A percentile compares a stretch with the other conserved stretches of the same genome.
phyloP scores from a whole-genome alignment of 2,329 filamentous ascomycete genomes.

The Neurospora crassa region DNA sequence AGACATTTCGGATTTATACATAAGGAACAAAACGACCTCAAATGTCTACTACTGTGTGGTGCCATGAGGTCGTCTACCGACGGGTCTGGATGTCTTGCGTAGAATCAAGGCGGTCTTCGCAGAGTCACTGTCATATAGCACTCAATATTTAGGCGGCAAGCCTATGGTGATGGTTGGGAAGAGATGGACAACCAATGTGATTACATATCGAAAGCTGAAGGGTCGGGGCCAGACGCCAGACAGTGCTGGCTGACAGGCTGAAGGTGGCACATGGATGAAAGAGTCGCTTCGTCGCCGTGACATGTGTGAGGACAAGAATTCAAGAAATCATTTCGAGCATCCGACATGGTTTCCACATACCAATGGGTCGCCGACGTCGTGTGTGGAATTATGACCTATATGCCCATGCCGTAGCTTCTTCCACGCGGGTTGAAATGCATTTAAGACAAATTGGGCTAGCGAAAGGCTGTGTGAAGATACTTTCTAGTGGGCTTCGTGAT shows the following conservation, averaged over 20 bases:
- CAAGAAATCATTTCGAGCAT: background rate
- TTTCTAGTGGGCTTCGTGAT: background rate
- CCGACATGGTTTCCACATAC: background rate
- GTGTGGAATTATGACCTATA: slow-evolving; percentile 10
- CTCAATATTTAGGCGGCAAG: background rate
- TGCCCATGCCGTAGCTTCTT: background rate
- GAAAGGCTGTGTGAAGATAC: slow-evolving; percentile 7
- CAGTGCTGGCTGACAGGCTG: background rate
- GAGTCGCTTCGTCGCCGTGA: background rate
- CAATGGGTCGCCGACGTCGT: slow-evolving; percentile 3
- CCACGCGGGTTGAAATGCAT: slow-evolving; percentile 4
- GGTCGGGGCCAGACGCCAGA: background rate
- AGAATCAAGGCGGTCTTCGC: background rate
- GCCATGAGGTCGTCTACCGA: background rate
- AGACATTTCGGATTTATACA: background rate
- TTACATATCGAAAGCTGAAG: background rate
- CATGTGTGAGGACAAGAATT: background rate
- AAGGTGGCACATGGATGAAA: background rate
- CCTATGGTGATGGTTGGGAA: background rate
- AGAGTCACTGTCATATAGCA: background rate
- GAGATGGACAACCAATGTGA: background rate
- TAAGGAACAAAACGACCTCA: background rate
- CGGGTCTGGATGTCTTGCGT: background rate
- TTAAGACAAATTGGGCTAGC: slow-evolving; percentile 9
- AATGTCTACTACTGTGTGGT: background rate